Base-by-base conservation (phyloP, 1,139 yeast genomes). In the Taphrina communis region DNA sequence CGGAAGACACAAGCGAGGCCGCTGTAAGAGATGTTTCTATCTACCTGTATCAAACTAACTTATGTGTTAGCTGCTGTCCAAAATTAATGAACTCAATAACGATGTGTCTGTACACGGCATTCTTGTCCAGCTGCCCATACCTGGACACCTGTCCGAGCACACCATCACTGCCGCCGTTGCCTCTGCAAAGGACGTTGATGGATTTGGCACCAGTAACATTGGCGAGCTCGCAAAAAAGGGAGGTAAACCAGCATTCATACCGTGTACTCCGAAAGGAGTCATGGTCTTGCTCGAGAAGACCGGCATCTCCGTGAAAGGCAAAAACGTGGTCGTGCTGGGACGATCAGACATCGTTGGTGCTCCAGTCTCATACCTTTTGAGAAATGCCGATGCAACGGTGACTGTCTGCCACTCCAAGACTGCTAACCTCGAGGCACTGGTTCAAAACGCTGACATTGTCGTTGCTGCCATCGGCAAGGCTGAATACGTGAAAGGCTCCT, bases 231-330 rank as follows among this genome's bases (percentile, higher is more conserved):
- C 93, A 75, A 93, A 93, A 80, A 88, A 88, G 74, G 90, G 90
- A 69, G 99, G 99, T 66, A 78, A 84, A 50, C 99, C 99, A 31
- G 78, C 80, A 71, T 94, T 90, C 79, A 82, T 90, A 74, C 99
- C 99, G 46, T 94, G 99, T 80, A 94, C 99, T 56, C 99, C 99
- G 69, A 87, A 90, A 81, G 99, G 99, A 57, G 88, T 93, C 76
- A 86, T 94, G 82, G 88, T 86, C 74, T 83, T 94, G 74, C 83
- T 94, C 75, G 81, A 86, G 71, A 82, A 85, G 73, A 81, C 90
- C 63, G 83, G 85, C 41, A 88, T 92, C 35, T 78, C 81, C 2
- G 78, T 91, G 66, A 81, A 84, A 52, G 99, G 98, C 72, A 84
- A 90, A 73, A 84, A 85, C 73, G 97, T 97, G n/a, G 97, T 93